Evolutionary conservation across 371 early-diverging fungal species (phyloP), one percentile per base, ranked within the genome.

Genomic region (Mucor velutinosus): DNA sequence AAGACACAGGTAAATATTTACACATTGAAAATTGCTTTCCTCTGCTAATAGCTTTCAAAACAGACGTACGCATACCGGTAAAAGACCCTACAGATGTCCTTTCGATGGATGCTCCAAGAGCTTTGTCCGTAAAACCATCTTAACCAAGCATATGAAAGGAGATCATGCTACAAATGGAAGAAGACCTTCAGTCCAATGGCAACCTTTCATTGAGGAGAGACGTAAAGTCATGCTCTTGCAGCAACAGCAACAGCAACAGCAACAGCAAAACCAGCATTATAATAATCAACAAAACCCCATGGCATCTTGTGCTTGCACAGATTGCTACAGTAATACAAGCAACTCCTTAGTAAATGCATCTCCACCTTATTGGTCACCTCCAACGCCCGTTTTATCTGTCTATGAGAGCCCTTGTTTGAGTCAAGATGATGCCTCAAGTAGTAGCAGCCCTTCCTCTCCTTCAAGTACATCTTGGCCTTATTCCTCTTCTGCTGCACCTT

Each of bases 61-160:
- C 67, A 78, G 83, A 57, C 87, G 90, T 61, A 90, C 89, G 19
- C 92, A 92, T 62, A 87, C 90, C 7, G 91, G 92, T 14, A 89
- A 88, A 80, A 75, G 89, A 60, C 90, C 92, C 25, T 91, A 90
- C 70, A 79, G 82, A 69, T 89, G 89, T 67, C 76, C 79, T 25
- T 76, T 83, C 53, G 86, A 84, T 19, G 86, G 76, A 30, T 89
- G 89, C 57, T 82, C 83, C 27, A 89, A 87, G 65, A 89, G 87
- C 49, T 89, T 87, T 76, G 86, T 87, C 55, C 82, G 89, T 63
- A 90, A 90, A 80, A 90, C 90, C 10, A 89, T 87, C 33, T 74
- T 92, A 30, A 89, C 88, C 21, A 89, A 89, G 67, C 92, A 92
- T 64, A 85, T 83, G 79, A 80, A 80, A 59, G 69, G 63, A 14